phyloP scores from a whole-genome alignment of 129 eudicot species.

The Arctium lappa region DNA sequence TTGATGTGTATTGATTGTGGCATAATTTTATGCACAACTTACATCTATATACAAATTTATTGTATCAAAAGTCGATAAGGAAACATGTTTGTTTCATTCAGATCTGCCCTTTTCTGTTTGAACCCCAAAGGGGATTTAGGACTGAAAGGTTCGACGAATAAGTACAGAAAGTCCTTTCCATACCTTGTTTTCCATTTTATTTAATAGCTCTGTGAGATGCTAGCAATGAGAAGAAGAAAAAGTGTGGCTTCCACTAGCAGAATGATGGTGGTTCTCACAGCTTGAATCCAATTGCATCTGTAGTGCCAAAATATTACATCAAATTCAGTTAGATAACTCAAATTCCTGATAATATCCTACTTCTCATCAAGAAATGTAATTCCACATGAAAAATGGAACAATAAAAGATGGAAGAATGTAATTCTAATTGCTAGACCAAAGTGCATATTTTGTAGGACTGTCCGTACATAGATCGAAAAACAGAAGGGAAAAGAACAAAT shows the following conservation, averaged over 20 bases:
- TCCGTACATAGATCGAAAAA: constrained; percentile 18
- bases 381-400: constrained; percentile 33
- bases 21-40: too few species aligned
- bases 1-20: too few species aligned
- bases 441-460: constrained; percentile 5
- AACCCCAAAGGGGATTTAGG: too few species aligned
- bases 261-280: constrained; percentile 20
- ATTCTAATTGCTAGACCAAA: constrained; percentile 20
- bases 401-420: constrained; percentile 31
- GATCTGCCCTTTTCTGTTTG: too few species aligned
- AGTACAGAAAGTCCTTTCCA: neutral
- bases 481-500: neutral
- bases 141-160: too few species aligned
- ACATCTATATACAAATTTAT: too few species aligned
- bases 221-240: constrained; percentile 12
- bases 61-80: too few species aligned
- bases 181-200: constrained; percentile 5
- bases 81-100: too few species aligned
- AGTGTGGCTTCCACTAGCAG: constrained; percentile 25
- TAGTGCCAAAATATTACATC: constrained; percentile 19
- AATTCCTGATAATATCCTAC: constrained; percentile 37
- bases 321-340: constrained; percentile 7
- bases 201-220: constrained; percentile 10
- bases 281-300: constrained; percentile 30
- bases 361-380: constrained; percentile 27